A percentile compares a stretch with the other conserved stretches of the same genome.
Conservation (phyloP, 2,329 filamentous ascomycete species). For the Pseudophaeomoniella oleicola region DNA sequence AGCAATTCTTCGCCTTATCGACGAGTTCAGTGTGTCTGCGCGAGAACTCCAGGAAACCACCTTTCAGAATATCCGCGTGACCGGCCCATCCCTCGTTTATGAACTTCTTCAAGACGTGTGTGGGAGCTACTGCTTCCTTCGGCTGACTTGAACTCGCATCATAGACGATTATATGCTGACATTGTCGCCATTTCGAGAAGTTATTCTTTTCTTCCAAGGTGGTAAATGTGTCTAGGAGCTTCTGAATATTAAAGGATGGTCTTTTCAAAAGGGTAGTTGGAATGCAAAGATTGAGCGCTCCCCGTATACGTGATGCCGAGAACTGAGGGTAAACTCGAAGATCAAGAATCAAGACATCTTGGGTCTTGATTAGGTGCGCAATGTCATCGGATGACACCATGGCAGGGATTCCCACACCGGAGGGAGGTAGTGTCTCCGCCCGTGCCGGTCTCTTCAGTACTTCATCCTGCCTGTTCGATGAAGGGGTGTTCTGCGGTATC, state of each 20-base stretch:
- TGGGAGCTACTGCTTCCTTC: conserved; percentile 64
- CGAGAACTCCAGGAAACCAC: conserved; percentile 67
- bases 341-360: conserved; percentile 60
- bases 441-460: conserved; percentile 11
- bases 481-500: conserved; percentile 2
- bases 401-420: conserved; percentile 29
- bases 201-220: conserved; percentile 51
- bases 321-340: conserved; percentile 78
- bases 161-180: conserved; percentile 72
- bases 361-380: conserved; percentile 40
- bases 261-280: conserved; percentile 87
- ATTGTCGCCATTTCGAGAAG: conserved; percentile 63
- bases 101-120: conserved; percentile 91
- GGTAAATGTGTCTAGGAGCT: conserved; percentile 76
- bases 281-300: conserved; percentile 86
- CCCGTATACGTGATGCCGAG: conserved; percentile 55
- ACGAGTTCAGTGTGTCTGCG: conserved; percentile 50
- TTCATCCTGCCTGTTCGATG: conserved; percentile 8
- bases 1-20: conserved; percentile 31
- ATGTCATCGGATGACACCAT: conserved; percentile 43
- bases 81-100: conserved; percentile 68
- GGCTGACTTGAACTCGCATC: conserved; percentile 62
- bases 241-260: conserved; percentile 76
- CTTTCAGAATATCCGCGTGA: conserved; percentile 57
- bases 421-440: conserved; percentile 40